Conservation (phyloP, 1,139 yeast species). For the Candida mesenterica region DNA sequence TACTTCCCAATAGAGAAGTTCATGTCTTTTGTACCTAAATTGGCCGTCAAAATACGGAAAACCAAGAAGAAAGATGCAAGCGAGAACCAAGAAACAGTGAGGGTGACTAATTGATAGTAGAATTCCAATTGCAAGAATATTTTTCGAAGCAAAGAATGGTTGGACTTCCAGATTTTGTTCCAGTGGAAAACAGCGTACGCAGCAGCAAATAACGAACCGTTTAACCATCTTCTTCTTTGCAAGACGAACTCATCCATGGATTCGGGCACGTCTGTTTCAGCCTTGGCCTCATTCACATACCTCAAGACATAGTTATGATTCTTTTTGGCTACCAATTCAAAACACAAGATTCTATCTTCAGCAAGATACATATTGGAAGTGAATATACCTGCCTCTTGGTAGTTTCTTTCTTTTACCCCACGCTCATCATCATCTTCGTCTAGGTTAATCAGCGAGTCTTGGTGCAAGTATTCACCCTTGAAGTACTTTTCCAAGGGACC, state of each 20-base stretch:
- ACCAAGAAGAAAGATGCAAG: constrained; percentile 75
- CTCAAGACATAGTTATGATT: constrained; percentile 60
- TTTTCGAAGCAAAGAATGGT: constrained; percentile 63
- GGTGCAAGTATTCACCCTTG: constrained; percentile 72
- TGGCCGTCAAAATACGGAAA: constrained; percentile 60
- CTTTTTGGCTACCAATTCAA: constrained; percentile 75
- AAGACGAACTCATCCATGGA: constrained; percentile 66
- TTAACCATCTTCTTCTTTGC: constrained; percentile 82
- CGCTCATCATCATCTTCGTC: constrained; percentile 45
- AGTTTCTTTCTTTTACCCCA: constrained; percentile 42
- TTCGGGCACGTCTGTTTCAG: constrained; percentile 85
- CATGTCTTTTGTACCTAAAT: constrained; percentile 50
- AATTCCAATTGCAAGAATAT: constrained; percentile 67
- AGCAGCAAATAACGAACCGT: constrained; percentile 84
- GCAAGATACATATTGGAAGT: constrained; percentile 84
- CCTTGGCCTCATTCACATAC: constrained; percentile 73
- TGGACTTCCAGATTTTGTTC: constrained; percentile 66
- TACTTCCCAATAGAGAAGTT: constrained; percentile 26
- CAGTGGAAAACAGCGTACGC: constrained; percentile 72
- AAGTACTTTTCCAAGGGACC: constrained; percentile 80
- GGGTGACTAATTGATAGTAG: constrained; percentile 62
- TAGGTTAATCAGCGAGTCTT: constrained; percentile 35
- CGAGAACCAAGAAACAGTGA: constrained; percentile 78
- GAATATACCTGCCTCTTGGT: constrained; percentile 60
- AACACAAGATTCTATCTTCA: constrained; percentile 80